Conservation (phyloP, 2,329 filamentous ascomycete species). For the Pseudogymnoascus sp. region DNA sequence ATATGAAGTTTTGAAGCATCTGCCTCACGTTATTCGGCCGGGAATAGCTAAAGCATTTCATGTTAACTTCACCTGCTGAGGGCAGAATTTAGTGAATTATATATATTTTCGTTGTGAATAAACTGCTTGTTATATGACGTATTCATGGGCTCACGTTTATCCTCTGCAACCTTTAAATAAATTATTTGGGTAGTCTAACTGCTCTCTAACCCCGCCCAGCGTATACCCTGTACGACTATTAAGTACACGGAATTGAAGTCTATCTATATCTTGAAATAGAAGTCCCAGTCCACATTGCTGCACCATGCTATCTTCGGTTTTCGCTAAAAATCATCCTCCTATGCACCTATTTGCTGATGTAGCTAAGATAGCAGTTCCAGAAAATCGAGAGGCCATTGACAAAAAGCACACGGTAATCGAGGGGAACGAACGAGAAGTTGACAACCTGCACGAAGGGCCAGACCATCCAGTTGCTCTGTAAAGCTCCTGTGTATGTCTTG, state of each 20-base stretch:
- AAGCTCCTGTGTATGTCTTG: constrained; percentile 50
- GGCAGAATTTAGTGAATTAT: background rate
- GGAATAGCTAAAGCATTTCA: background rate
- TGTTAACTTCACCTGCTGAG: background rate
- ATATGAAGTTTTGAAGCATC: background rate
- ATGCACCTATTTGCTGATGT: constrained; percentile 23
- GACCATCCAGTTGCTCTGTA: constrained; percentile 62
- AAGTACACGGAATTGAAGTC: background rate
- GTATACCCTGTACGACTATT: background rate
- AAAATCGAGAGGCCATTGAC: constrained; percentile 63
- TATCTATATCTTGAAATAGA: background rate
- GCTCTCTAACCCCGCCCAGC: background rate
- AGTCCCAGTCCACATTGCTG: background rate
- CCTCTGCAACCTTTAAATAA: background rate
- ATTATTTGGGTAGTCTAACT: background rate
- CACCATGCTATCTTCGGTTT: background rate
- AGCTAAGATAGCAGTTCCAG: constrained; percentile 36
- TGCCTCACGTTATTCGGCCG: background rate
- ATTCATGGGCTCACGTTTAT: background rate
- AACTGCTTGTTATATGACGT: background rate
- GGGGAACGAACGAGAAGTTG: constrained; percentile 64
- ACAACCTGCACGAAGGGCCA: constrained; percentile 62
- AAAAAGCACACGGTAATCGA: constrained; percentile 61
- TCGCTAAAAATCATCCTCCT: background rate
- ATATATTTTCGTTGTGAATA: background rate